These are phyloP conservation scores for Alnus rubra DNA, from an alignment of 306 rosid genomes.

Conservation along the genomic window DNA sequence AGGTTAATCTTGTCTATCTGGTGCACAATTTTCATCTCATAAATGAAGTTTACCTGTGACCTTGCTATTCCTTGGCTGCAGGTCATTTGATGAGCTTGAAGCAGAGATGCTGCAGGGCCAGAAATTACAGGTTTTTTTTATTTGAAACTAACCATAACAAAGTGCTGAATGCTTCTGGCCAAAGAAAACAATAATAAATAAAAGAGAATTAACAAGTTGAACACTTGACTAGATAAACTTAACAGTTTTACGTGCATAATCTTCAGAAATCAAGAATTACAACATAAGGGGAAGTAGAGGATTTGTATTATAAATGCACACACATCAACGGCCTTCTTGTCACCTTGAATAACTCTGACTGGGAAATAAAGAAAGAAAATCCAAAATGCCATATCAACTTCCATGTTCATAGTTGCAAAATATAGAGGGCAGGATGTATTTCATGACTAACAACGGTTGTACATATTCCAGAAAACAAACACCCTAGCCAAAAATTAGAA, in stretches of 20 bases:
- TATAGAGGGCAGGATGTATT: background rate
- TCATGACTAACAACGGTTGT: background rate
- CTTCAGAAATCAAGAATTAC: background rate
- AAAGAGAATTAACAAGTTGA: background rate
- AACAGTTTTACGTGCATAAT: background rate
- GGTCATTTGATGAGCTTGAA: slow-evolving; percentile 91
- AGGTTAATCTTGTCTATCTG: slow-evolving; percentile 45
- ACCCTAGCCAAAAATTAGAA: background rate
- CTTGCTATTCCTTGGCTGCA: slow-evolving; percentile 27
- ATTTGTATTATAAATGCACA: background rate
- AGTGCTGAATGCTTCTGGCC: slow-evolving; percentile 1
- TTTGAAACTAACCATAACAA: background rate
- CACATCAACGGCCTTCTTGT: background rate
- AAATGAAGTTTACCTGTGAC: slow-evolving; percentile 1
- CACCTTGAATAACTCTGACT: background rate
- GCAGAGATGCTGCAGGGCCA: slow-evolving; percentile 86
- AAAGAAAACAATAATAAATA: background rate
- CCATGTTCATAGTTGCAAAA: background rate
- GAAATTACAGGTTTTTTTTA: slow-evolving; percentile 73
- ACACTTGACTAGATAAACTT: background rate
- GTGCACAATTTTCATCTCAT: slow-evolving; percentile 2
- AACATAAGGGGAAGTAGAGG: background rate
- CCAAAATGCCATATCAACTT: background rate
- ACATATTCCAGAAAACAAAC: background rate
- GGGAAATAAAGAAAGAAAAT: background rate